phyloP scores from a whole-genome alignment of 257 asterid genomes.

The Solanum lycopersicoides region DNA sequence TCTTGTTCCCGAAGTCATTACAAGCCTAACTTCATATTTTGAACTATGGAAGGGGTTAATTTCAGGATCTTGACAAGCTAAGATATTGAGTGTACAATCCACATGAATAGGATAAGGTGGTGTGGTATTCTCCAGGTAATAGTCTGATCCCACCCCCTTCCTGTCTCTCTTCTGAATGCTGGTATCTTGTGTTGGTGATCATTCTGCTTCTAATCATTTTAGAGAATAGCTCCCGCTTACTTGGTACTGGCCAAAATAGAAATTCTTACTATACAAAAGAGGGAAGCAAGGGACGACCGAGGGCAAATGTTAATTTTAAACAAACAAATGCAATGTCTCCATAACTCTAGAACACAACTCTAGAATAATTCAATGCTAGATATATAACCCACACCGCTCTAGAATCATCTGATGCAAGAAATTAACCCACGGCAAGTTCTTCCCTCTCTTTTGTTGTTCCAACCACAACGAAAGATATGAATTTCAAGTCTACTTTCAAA shows the following conservation, averaged over 20 bases:
- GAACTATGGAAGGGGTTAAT: slow-evolving; percentile 49
- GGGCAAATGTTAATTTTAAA: too few relatives aligned
- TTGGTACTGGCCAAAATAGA: slow-evolving; percentile 47
- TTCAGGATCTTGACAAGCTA: slow-evolving; percentile 68
- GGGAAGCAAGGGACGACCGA: too few relatives aligned
- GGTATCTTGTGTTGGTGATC: background rate
- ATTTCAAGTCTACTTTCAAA: too few relatives aligned
- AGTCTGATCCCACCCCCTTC: background rate
- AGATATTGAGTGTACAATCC: slow-evolving; percentile 39
- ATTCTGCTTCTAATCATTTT: slow-evolving; percentile 1
- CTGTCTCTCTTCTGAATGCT: background rate
- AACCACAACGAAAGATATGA: too few relatives aligned
- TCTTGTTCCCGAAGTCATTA: background rate
- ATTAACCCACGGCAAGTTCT: too few relatives aligned
- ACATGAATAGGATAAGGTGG: slow-evolving; percentile 62
- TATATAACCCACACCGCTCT: too few relatives aligned
- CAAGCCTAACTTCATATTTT: background rate
- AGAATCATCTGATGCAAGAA: too few relatives aligned
- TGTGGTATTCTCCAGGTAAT: slow-evolving; percentile 77
- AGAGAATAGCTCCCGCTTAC: slow-evolving; percentile 74
- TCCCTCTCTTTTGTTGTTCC: too few relatives aligned
- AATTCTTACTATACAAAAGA: background rate
- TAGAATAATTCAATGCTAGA: too few relatives aligned
- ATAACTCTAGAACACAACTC: too few relatives aligned
- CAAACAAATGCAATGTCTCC: too few relatives aligned